A percentile compares a stretch with the other conserved stretches of the same genome.
Conservation (phyloP, 768 basidiomycete species). For the Lactifluus volemus region DNA sequence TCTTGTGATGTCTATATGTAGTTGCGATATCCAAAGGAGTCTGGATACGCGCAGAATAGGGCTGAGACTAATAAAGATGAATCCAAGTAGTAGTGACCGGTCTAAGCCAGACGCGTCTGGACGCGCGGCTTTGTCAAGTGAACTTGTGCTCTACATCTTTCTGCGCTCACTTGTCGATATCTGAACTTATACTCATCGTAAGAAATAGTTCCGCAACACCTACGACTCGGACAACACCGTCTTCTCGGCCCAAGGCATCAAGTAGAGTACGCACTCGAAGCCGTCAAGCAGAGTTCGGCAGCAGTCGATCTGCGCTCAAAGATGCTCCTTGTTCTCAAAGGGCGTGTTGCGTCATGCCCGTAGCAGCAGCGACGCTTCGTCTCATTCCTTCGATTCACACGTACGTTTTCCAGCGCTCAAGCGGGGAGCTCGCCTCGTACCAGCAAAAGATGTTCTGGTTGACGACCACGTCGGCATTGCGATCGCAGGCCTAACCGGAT, state of each 20-base stretch:
- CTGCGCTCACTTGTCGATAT: not conserved
- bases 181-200: not conserved
- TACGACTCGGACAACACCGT: constrained; percentile 99
- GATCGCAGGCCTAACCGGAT: constrained; percentile 98
- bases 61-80: no score
- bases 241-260: constrained; percentile 97
- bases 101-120: not conserved
- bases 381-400: not conserved
- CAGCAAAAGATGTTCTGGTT: constrained; percentile 99
- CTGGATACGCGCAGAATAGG: no score
- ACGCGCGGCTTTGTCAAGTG: constrained; percentile 3
- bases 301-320: constrained; percentile 93
- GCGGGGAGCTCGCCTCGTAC: constrained; percentile 97
- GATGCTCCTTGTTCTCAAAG: constrained; percentile 88
- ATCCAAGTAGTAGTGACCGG: not conserved
- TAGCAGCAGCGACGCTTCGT: not conserved
- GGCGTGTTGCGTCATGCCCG: constrained; percentile 25
- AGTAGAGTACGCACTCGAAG: constrained; percentile 97
- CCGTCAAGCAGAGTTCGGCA: constrained; percentile 99
- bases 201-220: constrained; percentile 76
- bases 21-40: no score
- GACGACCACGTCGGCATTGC: constrained; percentile 99
- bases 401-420: constrained; percentile 64
- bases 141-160: not conserved
- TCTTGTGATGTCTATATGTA: no score